Evolutionary conservation across 495 filamentous ascomycete genomes (phyloP), one percentile per base, ranked within the genome.

Genomic region (Clavariopsis aquatica): DNA sequence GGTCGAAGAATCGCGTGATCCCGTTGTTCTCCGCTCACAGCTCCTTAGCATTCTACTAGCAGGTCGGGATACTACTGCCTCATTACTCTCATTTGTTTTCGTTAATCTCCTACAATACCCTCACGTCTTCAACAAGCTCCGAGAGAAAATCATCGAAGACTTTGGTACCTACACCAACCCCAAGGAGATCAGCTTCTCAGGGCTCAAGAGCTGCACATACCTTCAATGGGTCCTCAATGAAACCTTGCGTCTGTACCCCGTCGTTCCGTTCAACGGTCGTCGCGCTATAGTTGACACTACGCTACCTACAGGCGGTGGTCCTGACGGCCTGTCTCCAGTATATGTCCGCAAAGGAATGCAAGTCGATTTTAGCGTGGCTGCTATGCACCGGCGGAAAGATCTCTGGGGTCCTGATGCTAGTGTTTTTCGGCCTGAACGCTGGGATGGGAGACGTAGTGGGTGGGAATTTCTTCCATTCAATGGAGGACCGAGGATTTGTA

Each of bases 31-130:
- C 9, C 87, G 88, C 29, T 87, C 92, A 72, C 90, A 96, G 72
- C 79, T 95, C 9, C 81, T 93, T 31, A 86, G 86, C 64, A 85
- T 96, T 36, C 82, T 96, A 26, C 84, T 96, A 45, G 78, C 78
- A 9, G 79, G 78, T 43, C 74, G 78, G 29, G 74, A 77, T 47
- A 77, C 74, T 0, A 77, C 74, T 1, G 73, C 74, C 27, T 70
- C 68, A 1, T 69, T 77, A 1, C 73, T 77, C 24, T 68, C 62
- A 49, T 75, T 69, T 70, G 28, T 64, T 43, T 69, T 69, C 60
- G 41, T 63, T 29, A 23, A 29, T 0, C 47, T 69, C 2, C 23
- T 17, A 2, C 13, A 64, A 20, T 46, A 59, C 5, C 65, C 60
- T 1, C n/a, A 47, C 1, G 54, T 71, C 24, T 65, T 53, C 31